A percentile compares a stretch with the other conserved stretches of the same genome.
These are phyloP conservation scores for Exophiala xenobiotica DNA, from an alignment of 2,329 filamentous ascomycete genomes.

Conservation along the genomic window DNA sequence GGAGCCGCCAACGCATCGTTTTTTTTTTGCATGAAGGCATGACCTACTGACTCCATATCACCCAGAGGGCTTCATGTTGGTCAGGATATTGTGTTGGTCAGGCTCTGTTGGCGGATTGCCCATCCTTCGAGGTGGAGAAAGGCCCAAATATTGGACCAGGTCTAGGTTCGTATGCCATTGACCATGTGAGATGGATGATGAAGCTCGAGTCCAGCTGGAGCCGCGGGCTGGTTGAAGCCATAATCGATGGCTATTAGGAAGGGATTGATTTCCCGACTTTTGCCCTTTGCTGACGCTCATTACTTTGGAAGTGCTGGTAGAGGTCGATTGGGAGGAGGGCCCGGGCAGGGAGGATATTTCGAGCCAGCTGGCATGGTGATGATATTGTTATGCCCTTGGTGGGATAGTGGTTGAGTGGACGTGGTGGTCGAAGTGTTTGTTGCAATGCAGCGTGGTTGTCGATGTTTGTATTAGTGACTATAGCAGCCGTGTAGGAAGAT, in stretches of 20 bases:
- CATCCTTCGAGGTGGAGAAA: slow-evolving; percentile 2
- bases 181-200: neutral
- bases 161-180: slow-evolving; percentile 8
- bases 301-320: slow-evolving; percentile 34
- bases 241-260: neutral
- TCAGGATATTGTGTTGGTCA: neutral
- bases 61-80: neutral
- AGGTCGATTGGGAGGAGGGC: slow-evolving; percentile 35
- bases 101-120: slow-evolving; percentile 1
- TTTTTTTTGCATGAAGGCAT: neutral
- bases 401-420: neutral
- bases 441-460: slow-evolving; percentile 2
- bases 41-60: neutral
- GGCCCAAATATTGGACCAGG: slow-evolving; percentile 11
- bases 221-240: neutral
- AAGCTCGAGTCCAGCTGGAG: slow-evolving; percentile 1
- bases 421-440: slow-evolving; percentile 1
- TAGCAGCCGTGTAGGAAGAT: neutral
- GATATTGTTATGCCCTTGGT: slow-evolving; percentile 4
- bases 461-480: slow-evolving; percentile 8
- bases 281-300: neutral
- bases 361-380: slow-evolving; percentile 33
- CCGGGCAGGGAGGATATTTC: slow-evolving; percentile 35
- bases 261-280: neutral
- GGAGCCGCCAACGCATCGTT: slow-evolving; percentile 23